Evolutionary conservation across 176 grass and related monocot genomes (phyloP), one percentile per base, ranked within the genome.

Genomic region (Olyra latifolia): DNA sequence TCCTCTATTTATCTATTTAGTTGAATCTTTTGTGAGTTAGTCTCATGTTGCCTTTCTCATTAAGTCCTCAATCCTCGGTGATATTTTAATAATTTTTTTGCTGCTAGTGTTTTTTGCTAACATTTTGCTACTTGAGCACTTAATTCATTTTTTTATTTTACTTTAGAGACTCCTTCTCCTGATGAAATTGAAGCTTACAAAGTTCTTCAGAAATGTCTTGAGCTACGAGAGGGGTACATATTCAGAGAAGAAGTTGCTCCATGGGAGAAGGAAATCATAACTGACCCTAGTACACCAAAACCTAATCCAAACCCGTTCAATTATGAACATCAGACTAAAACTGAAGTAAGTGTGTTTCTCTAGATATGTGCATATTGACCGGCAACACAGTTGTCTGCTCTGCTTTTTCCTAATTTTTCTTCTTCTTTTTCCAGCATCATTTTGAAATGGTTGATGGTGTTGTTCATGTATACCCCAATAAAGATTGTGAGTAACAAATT

Each of bases 201-300:
- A 85, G 84, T 97, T 88, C 76, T 97, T 76, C 89, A 92, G 76
- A 94, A 89, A 92, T 97, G 94, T 68, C 94, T 97, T 76, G 87
- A 94, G 57, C 78, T 97, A 82, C 89, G 94, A 71, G 87, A 97
- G 72, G 86, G 49, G 52, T 97, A 97, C 80, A 67, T 97, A 61
- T 97, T 90, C 81, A 90, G 76, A 90, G 94, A 97, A 91, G 94
- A 90, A 85, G 80, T 92, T 80, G 89, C 94, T 87, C 91, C 89
- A 58, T 97, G 94, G 94, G 94, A 92, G 80, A 97, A 94, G 77
- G 94, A 97, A 65, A 80, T 92, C 63, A 97, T 97, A 88, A 97
- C 91, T 68, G 94, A 97, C 62, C 94, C 94, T 83, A 90, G 91
- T 82, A 97, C 91, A 52, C 94, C 94, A 69, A 97, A 97, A 69